Evolutionary conservation across 208 protist species (phyloP).

Genomic region (Herpetomonas samuelpessoai): DNA sequence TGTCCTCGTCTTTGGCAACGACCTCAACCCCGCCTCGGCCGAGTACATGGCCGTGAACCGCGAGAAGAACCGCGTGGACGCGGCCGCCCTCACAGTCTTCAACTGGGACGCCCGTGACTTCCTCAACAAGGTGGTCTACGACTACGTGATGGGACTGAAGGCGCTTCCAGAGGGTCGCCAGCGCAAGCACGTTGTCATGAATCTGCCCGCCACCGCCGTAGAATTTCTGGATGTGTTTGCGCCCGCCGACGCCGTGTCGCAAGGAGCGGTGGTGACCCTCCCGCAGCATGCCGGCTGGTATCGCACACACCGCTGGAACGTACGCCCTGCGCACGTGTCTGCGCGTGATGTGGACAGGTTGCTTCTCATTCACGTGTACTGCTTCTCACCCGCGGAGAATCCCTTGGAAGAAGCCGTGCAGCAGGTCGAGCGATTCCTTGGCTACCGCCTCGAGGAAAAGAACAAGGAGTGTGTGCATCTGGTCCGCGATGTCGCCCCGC

Average conservation of each 20-base stretch:
- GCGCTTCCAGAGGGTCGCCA: slow-evolving; percentile 1
- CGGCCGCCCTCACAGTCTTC: slow-evolving; percentile 52
- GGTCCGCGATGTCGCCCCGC: slow-evolving; percentile 94
- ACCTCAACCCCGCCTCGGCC: slow-evolving; percentile 95
- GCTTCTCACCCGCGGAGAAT: slow-evolving; percentile 76
- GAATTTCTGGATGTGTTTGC: slow-evolving; percentile 94
- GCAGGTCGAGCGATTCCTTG: slow-evolving; percentile 52
- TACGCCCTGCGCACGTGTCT: slow-evolving; percentile 7
- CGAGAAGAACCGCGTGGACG: slow-evolving; percentile 78
- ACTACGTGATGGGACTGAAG: slow-evolving; percentile 17
- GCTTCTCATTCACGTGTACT: slow-evolving; percentile 84
- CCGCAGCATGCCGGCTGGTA: too few relatives aligned
- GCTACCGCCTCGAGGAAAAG: slow-evolving; percentile 19
- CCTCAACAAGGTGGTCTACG: slow-evolving; percentile 75
- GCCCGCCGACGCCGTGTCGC: slow-evolving; percentile 10
- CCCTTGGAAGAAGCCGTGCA: slow-evolving; percentile 56
- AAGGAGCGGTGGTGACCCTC: too few relatives aligned
- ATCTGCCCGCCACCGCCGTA: slow-evolving; percentile 95
- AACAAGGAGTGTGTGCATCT: slow-evolving; percentile 66
- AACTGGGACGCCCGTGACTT: slow-evolving; percentile 96
- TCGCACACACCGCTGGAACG: too few relatives aligned
- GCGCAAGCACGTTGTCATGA: slow-evolving; percentile 95
- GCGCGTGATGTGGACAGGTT: slow-evolving; percentile 17
- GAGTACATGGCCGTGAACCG: slow-evolving; percentile 92
- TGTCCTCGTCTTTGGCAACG: slow-evolving; percentile 94